These are phyloP conservation scores for Selaginella moellendorffii DNA, from an alignment of 75 land plant species.

Conservation along the genomic window DNA sequence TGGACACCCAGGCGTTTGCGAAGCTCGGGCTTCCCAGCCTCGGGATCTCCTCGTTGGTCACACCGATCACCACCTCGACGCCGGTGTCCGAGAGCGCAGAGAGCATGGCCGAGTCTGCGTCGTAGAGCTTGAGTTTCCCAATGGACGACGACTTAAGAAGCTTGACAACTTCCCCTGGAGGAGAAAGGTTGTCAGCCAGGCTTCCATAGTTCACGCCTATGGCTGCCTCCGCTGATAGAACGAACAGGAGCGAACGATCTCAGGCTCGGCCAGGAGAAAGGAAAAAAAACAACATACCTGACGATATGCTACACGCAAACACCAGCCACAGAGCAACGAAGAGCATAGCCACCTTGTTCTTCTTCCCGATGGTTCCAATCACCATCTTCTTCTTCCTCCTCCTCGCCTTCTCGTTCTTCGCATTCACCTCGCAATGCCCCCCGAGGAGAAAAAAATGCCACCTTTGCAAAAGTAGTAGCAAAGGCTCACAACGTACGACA, in stretches of 20 bases:
- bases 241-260: background rate
- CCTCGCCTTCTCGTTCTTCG: no score
- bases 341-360: background rate
- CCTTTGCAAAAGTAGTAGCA: no score
- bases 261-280: no score
- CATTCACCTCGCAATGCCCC: no score
- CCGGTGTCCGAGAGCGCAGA: background rate
- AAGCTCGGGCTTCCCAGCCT: background rate
- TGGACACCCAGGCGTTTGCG: background rate
- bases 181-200: background rate
- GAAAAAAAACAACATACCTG: background rate
- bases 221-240: background rate
- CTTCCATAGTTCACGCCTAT: background rate
- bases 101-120: background rate
- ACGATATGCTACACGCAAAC: background rate
- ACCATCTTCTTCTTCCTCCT: no score
- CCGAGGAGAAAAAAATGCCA: no score
- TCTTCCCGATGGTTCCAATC: background rate
- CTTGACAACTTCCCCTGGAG: background rate
- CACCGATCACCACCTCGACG: background rate
- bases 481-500: no score
- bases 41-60: background rate
- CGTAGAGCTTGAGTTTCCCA: background rate
- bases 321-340: background rate
- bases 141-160: background rate